A percentile compares a stretch with the other conserved stretches of the same genome.
These are phyloP conservation scores for Zoysia pacifica DNA, from an alignment of 176 grass and related monocot species.

Conservation along the genomic window DNA sequence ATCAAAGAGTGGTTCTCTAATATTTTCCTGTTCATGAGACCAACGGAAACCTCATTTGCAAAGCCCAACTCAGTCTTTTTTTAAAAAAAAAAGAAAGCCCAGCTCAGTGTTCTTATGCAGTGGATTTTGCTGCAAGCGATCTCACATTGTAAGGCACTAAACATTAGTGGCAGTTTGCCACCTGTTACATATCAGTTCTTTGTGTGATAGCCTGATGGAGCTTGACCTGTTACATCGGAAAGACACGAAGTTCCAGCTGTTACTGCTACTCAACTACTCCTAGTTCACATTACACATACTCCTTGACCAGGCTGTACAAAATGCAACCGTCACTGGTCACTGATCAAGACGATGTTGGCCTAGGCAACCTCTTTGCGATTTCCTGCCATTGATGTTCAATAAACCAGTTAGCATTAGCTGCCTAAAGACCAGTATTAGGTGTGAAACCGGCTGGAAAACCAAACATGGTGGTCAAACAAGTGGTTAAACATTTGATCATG, in stretches of 20 bases:
- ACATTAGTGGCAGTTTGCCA: neutral
- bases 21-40: too few relatives aligned
- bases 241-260: neutral
- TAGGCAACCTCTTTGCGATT: constrained; percentile 43
- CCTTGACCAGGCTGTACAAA: constrained; percentile 13
- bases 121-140: neutral
- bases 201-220: neutral
- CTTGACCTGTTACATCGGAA: too few relatives aligned
- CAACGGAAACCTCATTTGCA: too few relatives aligned
- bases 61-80: neutral
- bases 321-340: neutral
- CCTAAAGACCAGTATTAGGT: neutral
- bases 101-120: too few relatives aligned
- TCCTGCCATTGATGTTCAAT: constrained; percentile 25
- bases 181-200: neutral
- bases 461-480: too few relatives aligned
- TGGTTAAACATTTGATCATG: neutral
- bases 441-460: neutral
- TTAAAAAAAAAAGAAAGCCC: too few relatives aligned
- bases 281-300: constrained; percentile 4
- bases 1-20: too few relatives aligned
- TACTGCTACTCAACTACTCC: neutral
- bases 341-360: constrained; percentile 30
- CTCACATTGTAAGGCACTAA: neutral
- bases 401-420: neutral